Conservation (phyloP, 2,329 filamentous ascomycete species). For the Colletotrichum liriopes region DNA sequence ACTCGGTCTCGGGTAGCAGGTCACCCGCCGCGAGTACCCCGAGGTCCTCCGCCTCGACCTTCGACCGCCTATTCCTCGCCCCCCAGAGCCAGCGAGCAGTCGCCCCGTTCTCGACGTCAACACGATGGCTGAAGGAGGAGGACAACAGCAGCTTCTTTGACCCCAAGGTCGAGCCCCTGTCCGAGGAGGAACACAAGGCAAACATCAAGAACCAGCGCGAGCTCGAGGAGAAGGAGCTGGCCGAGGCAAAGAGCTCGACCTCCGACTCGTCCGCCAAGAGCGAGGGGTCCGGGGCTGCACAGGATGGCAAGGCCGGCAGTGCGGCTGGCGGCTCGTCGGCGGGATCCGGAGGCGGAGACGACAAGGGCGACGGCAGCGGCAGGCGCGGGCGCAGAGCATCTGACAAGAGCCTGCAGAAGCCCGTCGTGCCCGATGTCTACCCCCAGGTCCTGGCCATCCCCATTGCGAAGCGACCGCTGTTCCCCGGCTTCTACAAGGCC, state of each 20-base stretch:
- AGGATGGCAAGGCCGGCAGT: slow-evolving; percentile 71
- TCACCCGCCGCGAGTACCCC: slow-evolving; percentile 36
- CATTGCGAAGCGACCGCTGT: slow-evolving; percentile 92
- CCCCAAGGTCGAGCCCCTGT: slow-evolving; percentile 63
- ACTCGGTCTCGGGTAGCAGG: slow-evolving; percentile 44
- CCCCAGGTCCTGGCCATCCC: slow-evolving; percentile 98
- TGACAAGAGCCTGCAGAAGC: slow-evolving; percentile 87
- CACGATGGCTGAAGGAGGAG: slow-evolving; percentile 53
- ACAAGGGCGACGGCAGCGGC: slow-evolving; percentile 68
- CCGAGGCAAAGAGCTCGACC: slow-evolving; percentile 61
- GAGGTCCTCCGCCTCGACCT: slow-evolving; percentile 44
- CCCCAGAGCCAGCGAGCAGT: slow-evolving; percentile 48
- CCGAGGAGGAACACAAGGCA: slow-evolving; percentile 68
- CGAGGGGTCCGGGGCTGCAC: slow-evolving; percentile 53
- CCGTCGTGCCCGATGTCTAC: slow-evolving; percentile 93
- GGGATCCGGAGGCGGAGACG: slow-evolving; percentile 61
- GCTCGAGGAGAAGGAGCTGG: slow-evolving; percentile 63
- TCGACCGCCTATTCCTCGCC: slow-evolving; percentile 52
- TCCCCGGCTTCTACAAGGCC: slow-evolving; percentile 98
- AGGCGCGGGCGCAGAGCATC: slow-evolving; percentile 80
- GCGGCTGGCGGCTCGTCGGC: slow-evolving; percentile 69
- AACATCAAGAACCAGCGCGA: slow-evolving; percentile 64
- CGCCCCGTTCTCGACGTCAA: slow-evolving; percentile 56
- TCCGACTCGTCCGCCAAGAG: slow-evolving; percentile 62
- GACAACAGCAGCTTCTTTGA: slow-evolving; percentile 66